Conservation (phyloP, 345 rosid genomes). For the Camelina neglecta region DNA sequence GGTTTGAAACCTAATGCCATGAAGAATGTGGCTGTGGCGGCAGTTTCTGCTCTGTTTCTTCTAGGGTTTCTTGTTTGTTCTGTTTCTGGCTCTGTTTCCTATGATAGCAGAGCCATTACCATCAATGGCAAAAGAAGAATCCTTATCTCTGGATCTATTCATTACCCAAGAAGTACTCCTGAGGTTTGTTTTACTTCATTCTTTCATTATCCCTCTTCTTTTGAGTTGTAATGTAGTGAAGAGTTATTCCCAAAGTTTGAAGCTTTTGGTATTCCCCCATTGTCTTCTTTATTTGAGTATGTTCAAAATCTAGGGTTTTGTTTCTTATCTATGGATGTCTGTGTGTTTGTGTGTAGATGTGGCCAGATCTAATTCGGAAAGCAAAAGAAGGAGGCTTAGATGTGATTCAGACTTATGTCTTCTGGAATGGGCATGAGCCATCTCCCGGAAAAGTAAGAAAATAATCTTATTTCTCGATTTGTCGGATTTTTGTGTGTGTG, state of each 20-base stretch:
- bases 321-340: constrained; percentile 33
- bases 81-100: constrained; percentile 75
- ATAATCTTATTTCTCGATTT: constrained; percentile 11
- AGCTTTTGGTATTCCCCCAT: constrained; percentile 1
- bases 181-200: constrained; percentile 51
- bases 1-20: constrained; percentile 49
- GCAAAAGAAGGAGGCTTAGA: constrained; percentile 97
- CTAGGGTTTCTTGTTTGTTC: constrained; percentile 49
- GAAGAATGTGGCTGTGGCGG: constrained; percentile 53
- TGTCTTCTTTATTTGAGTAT: not conserved
- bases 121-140: constrained; percentile 92
- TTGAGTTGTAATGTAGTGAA: constrained; percentile 21
- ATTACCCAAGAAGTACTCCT: constrained; percentile 97
- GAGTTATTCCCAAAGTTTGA: not conserved
- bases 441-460: constrained; percentile 77
- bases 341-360: constrained; percentile 66
- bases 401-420: constrained; percentile 98
- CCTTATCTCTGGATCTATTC: constrained; percentile 97
- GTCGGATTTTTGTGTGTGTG: constrained; percentile 17
- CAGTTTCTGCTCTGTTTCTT: constrained; percentile 45
- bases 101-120: constrained; percentile 77
- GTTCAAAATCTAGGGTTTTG: not conserved
- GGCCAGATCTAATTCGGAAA: constrained; percentile 98
- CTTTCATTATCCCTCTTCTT: not conserved
- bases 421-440: constrained; percentile 99